Percentiles rank a stretch among this genome's conserved stretches.
Conservation (phyloP, 768 basidiomycete genomes). For the Hemileccinum impolitum region DNA sequence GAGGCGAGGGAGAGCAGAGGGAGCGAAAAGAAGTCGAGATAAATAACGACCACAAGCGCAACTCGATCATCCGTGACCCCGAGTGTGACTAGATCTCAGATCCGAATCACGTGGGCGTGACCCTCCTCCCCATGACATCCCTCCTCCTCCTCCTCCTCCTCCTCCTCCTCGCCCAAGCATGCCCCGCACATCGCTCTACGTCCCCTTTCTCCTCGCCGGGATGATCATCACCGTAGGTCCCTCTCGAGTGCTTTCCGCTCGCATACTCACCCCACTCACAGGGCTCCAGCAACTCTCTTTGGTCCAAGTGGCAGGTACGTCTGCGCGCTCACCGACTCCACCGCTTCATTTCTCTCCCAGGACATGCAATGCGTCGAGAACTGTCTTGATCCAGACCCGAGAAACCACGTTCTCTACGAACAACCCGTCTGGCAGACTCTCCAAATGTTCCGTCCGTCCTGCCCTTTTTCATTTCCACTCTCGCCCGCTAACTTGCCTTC, state of each 20-base stretch:
- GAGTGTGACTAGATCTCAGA: conserved; percentile 27
- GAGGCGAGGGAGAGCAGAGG: conserved; percentile 19
- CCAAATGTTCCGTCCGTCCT: conserved; percentile 78
- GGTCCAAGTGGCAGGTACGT: conserved; percentile 78
- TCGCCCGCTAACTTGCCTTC: conserved; percentile 34
- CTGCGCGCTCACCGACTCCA: background rate
- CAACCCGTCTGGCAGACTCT: conserved; percentile 94
- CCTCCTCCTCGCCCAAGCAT: conserved; percentile 35
- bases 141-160: conserved; percentile 16
- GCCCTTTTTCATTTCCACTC: conserved; percentile 12
- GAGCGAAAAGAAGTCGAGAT: conserved; percentile 32
- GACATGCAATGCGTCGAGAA: conserved; percentile 99
- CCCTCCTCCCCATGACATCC: conserved; percentile 1
- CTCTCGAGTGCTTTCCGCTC: background rate
- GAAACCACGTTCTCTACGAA: conserved; percentile 72
- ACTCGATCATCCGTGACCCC: conserved; percentile 24
- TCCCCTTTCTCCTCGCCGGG: conserved; percentile 81
- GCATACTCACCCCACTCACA: conserved; percentile 22
- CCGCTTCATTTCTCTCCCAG: conserved; percentile 32
- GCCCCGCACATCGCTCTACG: conserved; percentile 58
- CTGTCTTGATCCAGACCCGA: conserved; percentile 64
- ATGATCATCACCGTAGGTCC: conserved; percentile 83
- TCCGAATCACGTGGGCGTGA: conserved; percentile 25
- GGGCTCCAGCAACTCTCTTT: conserved; percentile 80
- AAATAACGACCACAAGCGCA: conserved; percentile 27